These are phyloP conservation scores for Spongispora temasekensis DNA, from an alignment of 1,284 basidiomycete genomes.

Conservation along the genomic window DNA sequence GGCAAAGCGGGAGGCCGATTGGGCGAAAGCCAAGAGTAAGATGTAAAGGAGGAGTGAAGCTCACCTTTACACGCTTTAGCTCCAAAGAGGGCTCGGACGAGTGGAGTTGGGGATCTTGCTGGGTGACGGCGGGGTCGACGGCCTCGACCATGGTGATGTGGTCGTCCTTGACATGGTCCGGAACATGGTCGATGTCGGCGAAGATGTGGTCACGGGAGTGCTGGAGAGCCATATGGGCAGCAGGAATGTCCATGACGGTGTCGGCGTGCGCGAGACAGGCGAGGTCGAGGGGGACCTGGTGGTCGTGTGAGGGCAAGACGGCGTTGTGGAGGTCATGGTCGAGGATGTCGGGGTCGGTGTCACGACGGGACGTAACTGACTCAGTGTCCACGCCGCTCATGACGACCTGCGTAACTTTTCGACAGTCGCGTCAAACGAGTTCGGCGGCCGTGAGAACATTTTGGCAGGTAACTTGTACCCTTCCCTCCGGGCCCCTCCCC, in stretches of 20 bases:
- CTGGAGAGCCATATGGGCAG: conserved; percentile 30
- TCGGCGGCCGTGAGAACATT: no score
- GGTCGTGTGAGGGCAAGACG: conserved; percentile 29
- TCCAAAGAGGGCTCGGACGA: conserved; percentile 38
- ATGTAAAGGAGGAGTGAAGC: conserved; percentile 30
- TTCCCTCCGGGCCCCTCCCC: no score
- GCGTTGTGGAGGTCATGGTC: conserved; percentile 37
- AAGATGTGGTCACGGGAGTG: conserved; percentile 38
- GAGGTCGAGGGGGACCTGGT: conserved; percentile 32
- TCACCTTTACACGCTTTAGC: conserved; percentile 45
- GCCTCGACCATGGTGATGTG: conserved; percentile 38
- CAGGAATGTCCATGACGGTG: conserved; percentile 27
- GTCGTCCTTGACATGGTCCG: conserved; percentile 35
- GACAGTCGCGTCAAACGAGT: conserved; percentile 24
- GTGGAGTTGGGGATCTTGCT: conserved; percentile 39
- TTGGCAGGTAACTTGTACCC: no score
- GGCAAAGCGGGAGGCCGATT: conserved; percentile 14
- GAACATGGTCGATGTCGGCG: conserved; percentile 39
- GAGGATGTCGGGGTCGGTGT: conserved; percentile 31
- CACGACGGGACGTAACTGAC: conserved; percentile 29
- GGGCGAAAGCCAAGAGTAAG: conserved; percentile 15
- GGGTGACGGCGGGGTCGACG: conserved; percentile 37
- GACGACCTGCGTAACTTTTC: conserved; percentile 31
- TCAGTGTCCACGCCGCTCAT: conserved; percentile 36
- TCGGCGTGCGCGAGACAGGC: conserved; percentile 33